phyloP scores from a whole-genome alignment of 1,284 basidiomycete genomes.

The Rhizoctonia solani region DNA sequence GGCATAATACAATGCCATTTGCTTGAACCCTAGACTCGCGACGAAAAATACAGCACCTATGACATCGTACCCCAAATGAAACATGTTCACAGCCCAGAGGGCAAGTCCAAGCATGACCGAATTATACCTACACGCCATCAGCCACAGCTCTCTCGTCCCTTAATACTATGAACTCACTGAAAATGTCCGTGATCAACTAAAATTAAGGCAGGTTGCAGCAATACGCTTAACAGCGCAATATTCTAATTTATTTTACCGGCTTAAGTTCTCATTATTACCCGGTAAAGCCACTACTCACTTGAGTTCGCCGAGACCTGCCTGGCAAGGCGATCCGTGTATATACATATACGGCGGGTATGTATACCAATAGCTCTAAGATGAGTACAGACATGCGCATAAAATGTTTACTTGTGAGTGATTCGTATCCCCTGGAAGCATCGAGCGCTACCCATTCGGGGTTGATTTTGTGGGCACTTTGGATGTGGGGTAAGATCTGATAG shows the following conservation, averaged over 20 bases:
- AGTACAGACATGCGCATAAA: slow-evolving; percentile 85
- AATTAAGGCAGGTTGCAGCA: slow-evolving; percentile 83
- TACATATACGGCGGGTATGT: slow-evolving; percentile 65
- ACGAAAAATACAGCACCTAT: slow-evolving; percentile 82
- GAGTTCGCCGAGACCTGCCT: slow-evolving; percentile 67
- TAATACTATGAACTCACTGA: too few species aligned
- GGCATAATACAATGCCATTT: slow-evolving; percentile 94
- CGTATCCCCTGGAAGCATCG: slow-evolving; percentile 75
- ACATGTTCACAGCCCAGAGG: slow-evolving; percentile 68
- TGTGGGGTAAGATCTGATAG: slow-evolving; percentile 23
- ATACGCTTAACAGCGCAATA: slow-evolving; percentile 68
- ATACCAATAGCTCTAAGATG: slow-evolving; percentile 69
- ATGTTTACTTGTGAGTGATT: slow-evolving; percentile 65
- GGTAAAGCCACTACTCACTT: too few species aligned
- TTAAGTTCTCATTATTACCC: too few species aligned
- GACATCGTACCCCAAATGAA: slow-evolving; percentile 69
- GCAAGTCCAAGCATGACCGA: slow-evolving; percentile 86
- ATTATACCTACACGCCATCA: slow-evolving; percentile 65
- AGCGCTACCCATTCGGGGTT: slow-evolving; percentile 76
- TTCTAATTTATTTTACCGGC: slow-evolving; percentile 62
- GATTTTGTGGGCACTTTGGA: slow-evolving; percentile 66
- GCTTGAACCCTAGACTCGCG: slow-evolving; percentile 86
- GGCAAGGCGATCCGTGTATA: slow-evolving; percentile 55
- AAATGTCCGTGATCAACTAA: slow-evolving; percentile 92
- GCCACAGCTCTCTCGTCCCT: too few species aligned